These are phyloP conservation scores for Globisporangium ultimum DNA, from an alignment of 352 stramenopile species.

Conservation along the genomic window DNA sequence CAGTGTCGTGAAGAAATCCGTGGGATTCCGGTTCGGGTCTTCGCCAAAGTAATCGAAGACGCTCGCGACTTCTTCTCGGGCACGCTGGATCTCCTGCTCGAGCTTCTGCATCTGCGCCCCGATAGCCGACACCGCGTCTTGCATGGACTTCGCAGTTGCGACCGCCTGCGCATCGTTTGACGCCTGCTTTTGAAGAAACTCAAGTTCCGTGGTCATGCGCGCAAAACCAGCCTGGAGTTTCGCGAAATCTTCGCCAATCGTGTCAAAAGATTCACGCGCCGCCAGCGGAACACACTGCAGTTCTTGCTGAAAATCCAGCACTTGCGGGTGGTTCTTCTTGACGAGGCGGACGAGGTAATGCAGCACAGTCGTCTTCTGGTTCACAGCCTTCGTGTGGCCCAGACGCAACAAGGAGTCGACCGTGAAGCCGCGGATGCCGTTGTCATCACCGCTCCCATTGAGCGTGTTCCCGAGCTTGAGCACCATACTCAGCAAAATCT, in stretches of 20 bases:
- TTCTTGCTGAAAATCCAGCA: constrained; percentile 92
- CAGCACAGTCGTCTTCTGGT: constrained; percentile 98
- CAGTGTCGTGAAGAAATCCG: constrained; percentile 80
- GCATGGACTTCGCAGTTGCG: constrained; percentile 29
- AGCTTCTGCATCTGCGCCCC: constrained; percentile 42
- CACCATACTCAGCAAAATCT: constrained; percentile 96
- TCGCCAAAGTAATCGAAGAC: constrained; percentile 88
- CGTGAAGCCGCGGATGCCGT: constrained; percentile 93
- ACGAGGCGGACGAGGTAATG: constrained; percentile 97
- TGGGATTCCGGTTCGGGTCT: constrained; percentile 66
- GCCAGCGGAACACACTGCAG: constrained; percentile 81
- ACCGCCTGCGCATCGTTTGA: neutral
- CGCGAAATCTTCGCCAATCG: constrained; percentile 57
- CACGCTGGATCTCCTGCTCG: constrained; percentile 26
- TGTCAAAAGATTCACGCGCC: constrained; percentile 77
- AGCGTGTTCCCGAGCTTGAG: constrained; percentile 96
- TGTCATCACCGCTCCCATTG: constrained; percentile 88
- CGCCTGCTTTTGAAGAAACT: constrained; percentile 39
- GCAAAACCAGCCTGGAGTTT: constrained; percentile 51
- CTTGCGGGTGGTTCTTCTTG: constrained; percentile 91
- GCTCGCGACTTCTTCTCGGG: constrained; percentile 56
- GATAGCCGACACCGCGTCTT: constrained; percentile 32
- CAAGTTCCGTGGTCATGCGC: constrained; percentile 44
- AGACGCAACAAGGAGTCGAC: constrained; percentile 94
- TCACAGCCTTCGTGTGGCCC: constrained; percentile 93